phyloP scores from a whole-genome alignment of 2,329 filamentous ascomycete genomes.

The Elsinoe batatas region DNA sequence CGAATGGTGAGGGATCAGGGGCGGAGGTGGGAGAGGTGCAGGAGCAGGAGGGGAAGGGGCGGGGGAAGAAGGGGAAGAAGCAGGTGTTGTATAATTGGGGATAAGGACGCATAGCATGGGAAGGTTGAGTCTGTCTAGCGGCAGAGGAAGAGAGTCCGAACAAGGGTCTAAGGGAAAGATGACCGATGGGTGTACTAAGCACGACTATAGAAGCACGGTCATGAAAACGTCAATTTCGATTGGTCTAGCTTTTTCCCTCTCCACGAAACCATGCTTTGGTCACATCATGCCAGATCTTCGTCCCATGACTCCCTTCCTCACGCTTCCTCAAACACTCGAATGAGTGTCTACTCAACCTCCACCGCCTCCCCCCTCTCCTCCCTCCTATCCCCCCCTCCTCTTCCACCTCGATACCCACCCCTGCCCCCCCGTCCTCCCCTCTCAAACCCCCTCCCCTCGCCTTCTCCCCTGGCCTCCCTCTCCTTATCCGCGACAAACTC shows the following conservation, averaged over 20 bases:
- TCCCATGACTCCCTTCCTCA: too few relatives aligned
- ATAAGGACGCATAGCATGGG: too few relatives aligned
- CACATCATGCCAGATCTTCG: background rate
- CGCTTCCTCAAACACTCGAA: too few relatives aligned
- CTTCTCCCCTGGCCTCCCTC: slow-evolving; percentile 46
- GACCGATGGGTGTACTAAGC: too few relatives aligned
- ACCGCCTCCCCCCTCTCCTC: slow-evolving; percentile 9
- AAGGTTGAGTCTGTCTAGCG: too few relatives aligned
- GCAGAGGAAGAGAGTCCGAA: too few relatives aligned
- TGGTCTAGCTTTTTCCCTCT: background rate
- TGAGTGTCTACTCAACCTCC: slow-evolving; percentile 16
- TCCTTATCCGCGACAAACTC: slow-evolving; percentile 69
- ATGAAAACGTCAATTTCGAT: slow-evolving; percentile 4
- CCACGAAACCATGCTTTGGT: background rate
- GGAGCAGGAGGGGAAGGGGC: slow-evolving; percentile 30
- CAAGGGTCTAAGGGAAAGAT: too few relatives aligned
- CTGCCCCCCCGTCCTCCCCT: slow-evolving; percentile 3
- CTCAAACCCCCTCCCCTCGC: background rate
- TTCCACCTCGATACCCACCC: slow-evolving; percentile 3
- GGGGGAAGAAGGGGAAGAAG: slow-evolving; percentile 42
- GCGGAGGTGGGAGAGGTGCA: slow-evolving; percentile 20
- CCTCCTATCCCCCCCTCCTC: background rate
- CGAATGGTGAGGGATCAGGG: slow-evolving; percentile 20
- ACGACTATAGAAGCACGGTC: background rate
- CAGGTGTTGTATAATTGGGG: slow-evolving; percentile 42